Percentiles rank a stretch among this genome's conserved stretches.
Conservation (phyloP, 257 asterid genomes). For the Thymus mandschuricus region DNA sequence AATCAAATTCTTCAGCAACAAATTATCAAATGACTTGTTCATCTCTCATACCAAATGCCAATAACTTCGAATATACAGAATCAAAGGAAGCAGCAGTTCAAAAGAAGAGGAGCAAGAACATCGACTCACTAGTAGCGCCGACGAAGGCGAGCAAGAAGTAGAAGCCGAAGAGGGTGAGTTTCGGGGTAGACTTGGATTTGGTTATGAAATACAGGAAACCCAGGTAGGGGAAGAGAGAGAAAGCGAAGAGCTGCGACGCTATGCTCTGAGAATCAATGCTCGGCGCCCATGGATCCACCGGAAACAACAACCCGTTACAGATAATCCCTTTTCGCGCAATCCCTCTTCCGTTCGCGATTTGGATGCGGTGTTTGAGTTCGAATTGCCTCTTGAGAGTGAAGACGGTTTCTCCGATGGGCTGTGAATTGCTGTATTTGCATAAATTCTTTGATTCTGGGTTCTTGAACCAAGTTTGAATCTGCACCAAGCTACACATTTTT, state of each 20-base stretch:
- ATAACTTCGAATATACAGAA: neutral
- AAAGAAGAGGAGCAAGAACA: neutral
- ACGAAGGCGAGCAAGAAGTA: slow-evolving; percentile 92
- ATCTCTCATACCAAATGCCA: neutral
- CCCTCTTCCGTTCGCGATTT: slow-evolving; percentile 37
- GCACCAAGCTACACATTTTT: slow-evolving; percentile 40
- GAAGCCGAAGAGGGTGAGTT: slow-evolving; percentile 93
- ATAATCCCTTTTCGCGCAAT: slow-evolving; percentile 35
- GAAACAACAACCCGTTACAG: slow-evolving; percentile 56
- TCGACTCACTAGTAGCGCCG: slow-evolving; percentile 80
- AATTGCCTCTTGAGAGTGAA: slow-evolving; percentile 29
- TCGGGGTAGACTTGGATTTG: slow-evolving; percentile 87
- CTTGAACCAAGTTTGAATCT: slow-evolving; percentile 46
- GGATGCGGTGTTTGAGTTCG: slow-evolving; percentile 34
- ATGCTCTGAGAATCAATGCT: slow-evolving; percentile 73
- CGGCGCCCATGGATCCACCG: slow-evolving; percentile 98
- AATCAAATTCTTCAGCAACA: neutral
- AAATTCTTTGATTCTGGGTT: slow-evolving; percentile 35
- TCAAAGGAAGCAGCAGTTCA: slow-evolving; percentile 6
- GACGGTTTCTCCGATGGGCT: slow-evolving; percentile 33
- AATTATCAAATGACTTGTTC: slow-evolving; percentile 2
- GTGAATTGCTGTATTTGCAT: slow-evolving; percentile 19
- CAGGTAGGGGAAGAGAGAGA: slow-evolving; percentile 81
- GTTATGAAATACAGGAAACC: slow-evolving; percentile 88
- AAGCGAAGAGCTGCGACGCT: slow-evolving; percentile 88